phyloP scores from a whole-genome alignment of 306 rosid genomes.

The Inga oerstediana region DNA sequence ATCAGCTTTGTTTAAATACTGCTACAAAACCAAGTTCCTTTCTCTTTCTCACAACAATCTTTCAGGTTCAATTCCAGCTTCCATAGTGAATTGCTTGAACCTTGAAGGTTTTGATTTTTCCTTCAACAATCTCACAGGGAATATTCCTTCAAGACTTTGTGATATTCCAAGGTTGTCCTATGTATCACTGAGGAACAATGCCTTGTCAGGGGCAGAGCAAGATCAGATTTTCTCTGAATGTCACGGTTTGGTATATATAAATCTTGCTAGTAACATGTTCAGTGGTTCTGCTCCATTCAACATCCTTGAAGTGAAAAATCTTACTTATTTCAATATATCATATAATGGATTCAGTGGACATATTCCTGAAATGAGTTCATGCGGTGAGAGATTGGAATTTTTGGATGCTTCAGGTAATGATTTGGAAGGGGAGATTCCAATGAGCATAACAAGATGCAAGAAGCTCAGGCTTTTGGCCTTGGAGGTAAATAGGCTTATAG shows the following conservation, averaged over 20 bases:
- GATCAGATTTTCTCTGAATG: conserved; percentile 53
- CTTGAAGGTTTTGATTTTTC: conserved; percentile 99
- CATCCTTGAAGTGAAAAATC: conserved; percentile 62
- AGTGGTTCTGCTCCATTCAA: conserved; percentile 69
- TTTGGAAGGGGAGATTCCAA: conserved; percentile 80
- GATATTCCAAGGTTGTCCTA: conserved; percentile 70
- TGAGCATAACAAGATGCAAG: conserved; percentile 70
- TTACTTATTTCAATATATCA: conserved; percentile 74
- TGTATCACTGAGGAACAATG: conserved; percentile 74
- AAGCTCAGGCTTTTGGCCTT: conserved; percentile 72
- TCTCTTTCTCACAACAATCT: conserved; percentile 77
- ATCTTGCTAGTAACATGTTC: conserved; percentile 74
- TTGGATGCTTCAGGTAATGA: conserved; percentile 77
- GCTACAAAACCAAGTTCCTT: conserved; percentile 76
- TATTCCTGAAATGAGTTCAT: conserved; percentile 60
- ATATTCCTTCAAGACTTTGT: conserved; percentile 64
- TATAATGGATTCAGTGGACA: conserved; percentile 66
- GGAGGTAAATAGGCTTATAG: conserved; percentile 68
- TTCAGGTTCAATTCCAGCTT: conserved; percentile 66
- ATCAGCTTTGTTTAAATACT: conserved; percentile 67
- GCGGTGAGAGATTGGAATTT: conserved; percentile 71
- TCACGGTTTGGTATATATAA: conserved; percentile 67
- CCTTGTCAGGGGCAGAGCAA: conserved; percentile 64
- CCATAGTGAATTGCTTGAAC: conserved; percentile 69
- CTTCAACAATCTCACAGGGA: conserved; percentile 80